Conservation (phyloP, 1,284 basidiomycete genomes). For the Melanopsichium pennsylvanicum region DNA sequence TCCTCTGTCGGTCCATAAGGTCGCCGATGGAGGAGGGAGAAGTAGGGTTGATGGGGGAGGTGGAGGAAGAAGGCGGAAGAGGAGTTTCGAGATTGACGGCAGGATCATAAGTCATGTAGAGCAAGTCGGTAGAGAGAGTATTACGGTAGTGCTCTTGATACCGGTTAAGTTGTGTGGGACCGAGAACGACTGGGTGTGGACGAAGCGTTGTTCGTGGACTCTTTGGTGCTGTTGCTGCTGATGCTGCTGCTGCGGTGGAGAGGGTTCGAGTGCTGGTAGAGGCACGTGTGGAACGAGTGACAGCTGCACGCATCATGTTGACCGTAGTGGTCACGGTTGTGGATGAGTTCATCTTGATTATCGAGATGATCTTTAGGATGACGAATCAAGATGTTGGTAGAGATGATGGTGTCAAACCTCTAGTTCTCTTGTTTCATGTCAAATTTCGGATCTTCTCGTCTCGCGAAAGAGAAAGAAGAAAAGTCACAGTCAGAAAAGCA, state of each 20-base stretch:
- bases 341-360: constrained; percentile 15
- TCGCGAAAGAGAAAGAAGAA: too few relatives aligned
- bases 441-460: too few relatives aligned
- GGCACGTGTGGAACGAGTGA: constrained; percentile 1
- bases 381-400: not conserved
- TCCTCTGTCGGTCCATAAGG: constrained; percentile 68
- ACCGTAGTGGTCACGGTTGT: constrained; percentile 28
- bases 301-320: constrained; percentile 19
- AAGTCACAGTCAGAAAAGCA: not conserved
- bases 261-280: constrained; percentile 1
- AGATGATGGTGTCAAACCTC: not conserved
- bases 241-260: constrained; percentile 6
- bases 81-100: constrained; percentile 22
- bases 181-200: constrained; percentile 61
- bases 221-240: constrained; percentile 16
- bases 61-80: constrained; percentile 5
- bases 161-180: constrained; percentile 76
- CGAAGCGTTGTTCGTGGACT: constrained; percentile 49
- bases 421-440: not conserved
- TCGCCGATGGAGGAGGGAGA: constrained; percentile 12
- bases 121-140: constrained; percentile 83
- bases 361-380: too few relatives aligned
- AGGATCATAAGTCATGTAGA: constrained; percentile 90
- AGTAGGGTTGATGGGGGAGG: constrained; percentile 6
- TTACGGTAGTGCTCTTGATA: constrained; percentile 84